Evolutionary conservation across 345 rosid species (phyloP).

Genomic region (Aethionema arabicum): DNA sequence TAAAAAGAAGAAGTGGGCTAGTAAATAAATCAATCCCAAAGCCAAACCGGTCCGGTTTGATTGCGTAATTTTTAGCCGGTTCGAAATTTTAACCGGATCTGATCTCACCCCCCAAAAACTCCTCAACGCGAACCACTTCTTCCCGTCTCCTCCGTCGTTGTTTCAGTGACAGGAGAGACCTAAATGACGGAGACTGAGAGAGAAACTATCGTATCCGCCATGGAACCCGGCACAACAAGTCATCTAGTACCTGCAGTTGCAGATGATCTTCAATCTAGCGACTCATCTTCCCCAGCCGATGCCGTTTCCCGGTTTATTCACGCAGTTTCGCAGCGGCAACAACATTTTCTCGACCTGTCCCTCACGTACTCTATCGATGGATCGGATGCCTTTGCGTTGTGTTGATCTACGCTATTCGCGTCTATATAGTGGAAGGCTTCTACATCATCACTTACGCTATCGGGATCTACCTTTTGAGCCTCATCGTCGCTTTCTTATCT

Average conservation of each 20-base stretch:
- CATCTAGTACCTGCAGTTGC: slow-evolving; percentile 34
- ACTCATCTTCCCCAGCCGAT: slow-evolving; percentile 49
- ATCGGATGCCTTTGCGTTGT: slow-evolving; percentile 51
- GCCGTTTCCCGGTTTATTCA: slow-evolving; percentile 45
- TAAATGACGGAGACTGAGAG: slow-evolving; percentile 1
- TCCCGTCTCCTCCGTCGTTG: slow-evolving; percentile 33
- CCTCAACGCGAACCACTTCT: too few species aligned
- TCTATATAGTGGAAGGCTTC: slow-evolving; percentile 77
- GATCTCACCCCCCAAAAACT: too few species aligned
- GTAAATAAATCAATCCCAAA: too few species aligned
- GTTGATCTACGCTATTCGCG: slow-evolving; percentile 65
- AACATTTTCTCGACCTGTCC: slow-evolving; percentile 75
- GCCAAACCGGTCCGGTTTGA: too few species aligned
- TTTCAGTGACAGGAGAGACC: neutral
- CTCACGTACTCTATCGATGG: slow-evolving; percentile 64
- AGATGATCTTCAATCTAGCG: slow-evolving; percentile 35
- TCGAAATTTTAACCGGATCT: too few species aligned
- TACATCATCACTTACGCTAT: slow-evolving; percentile 87
- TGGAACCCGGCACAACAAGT: slow-evolving; percentile 45
- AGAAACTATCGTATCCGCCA: neutral
- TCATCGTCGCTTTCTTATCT: slow-evolving; percentile 83
- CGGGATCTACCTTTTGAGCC: slow-evolving; percentile 84
- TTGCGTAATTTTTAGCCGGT: too few species aligned
- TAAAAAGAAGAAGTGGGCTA: too few species aligned
- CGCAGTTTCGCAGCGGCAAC: slow-evolving; percentile 54